Evolutionary conservation across 2,329 filamentous ascomycete species (phyloP).

Genomic region (Alternaria burnsii): DNA sequence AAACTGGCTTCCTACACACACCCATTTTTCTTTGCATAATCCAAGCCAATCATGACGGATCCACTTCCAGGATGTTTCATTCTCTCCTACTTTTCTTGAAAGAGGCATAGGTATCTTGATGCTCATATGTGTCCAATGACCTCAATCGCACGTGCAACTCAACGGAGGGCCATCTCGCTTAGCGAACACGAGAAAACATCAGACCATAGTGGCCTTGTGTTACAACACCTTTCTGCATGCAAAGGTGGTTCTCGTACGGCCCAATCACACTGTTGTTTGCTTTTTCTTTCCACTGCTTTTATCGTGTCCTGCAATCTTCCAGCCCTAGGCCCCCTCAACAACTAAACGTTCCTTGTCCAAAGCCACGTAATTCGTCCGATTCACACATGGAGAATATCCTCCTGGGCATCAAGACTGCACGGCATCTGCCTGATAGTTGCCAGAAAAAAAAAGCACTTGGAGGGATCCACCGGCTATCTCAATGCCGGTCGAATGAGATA

Average conservation of each 20-base stretch:
- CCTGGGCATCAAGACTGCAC: not conserved
- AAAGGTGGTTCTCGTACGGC: constrained; percentile 7
- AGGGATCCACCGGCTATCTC: constrained; percentile 4
- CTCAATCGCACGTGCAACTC: constrained; percentile 3
- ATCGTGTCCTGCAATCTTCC: constrained; percentile 14
- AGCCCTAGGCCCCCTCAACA: constrained; percentile 7
- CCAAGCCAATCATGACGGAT: not conserved
- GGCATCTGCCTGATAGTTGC: not conserved
- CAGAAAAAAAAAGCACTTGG: not conserved
- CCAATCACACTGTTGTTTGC: constrained; percentile 16
- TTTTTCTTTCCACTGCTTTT: constrained; percentile 18
- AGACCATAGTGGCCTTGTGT: constrained; percentile 15
- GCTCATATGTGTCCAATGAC: not conserved
- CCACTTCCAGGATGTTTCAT: constrained; percentile 6
- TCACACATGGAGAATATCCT: not conserved
- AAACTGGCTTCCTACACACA: constrained; percentile 6
- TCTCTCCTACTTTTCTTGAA: not conserved
- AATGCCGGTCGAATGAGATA: constrained; percentile 4
- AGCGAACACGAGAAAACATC: constrained; percentile 17
- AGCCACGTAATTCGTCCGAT: constrained; percentile 6
- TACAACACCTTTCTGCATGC: constrained; percentile 20
- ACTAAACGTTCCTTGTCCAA: constrained; percentile 2
- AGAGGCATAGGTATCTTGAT: not conserved
- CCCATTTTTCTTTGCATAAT: not conserved
- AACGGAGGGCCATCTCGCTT: not conserved